Percentiles rank a stretch among this genome's conserved stretches.
phyloP scores from a whole-genome alignment of 2,329 filamentous ascomycete species.

The Fusarium temperatum region DNA sequence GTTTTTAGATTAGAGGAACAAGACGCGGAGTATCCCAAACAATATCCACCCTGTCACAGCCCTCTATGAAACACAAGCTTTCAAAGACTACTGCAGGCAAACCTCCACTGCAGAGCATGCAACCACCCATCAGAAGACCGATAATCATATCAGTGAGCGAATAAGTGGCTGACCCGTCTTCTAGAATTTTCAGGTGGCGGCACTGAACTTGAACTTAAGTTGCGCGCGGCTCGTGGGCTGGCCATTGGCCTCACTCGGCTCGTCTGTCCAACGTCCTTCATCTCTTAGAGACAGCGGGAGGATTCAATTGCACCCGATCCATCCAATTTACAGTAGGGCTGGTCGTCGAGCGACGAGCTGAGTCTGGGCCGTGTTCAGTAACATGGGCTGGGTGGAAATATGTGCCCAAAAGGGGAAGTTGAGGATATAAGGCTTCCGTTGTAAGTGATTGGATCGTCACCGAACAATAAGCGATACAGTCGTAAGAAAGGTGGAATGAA shows the following conservation, averaged over 20 bases:
- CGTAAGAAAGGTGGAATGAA: neutral
- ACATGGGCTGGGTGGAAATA: neutral
- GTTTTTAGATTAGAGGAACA: constrained; percentile 36
- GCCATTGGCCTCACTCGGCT: neutral
- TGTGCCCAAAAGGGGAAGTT: constrained; percentile 9
- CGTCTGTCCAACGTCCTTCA: constrained; percentile 22
- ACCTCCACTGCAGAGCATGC: constrained; percentile 8
- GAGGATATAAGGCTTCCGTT: neutral
- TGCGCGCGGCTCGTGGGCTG: constrained; percentile 9
- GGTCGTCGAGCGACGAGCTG: constrained; percentile 9
- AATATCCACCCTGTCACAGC: constrained; percentile 23
- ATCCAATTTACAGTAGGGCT: constrained; percentile 20
- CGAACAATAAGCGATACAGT: neutral
- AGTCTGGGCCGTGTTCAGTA: neutral
- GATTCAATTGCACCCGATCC: constrained; percentile 3
- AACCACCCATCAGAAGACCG: constrained; percentile 8
- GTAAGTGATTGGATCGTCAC: constrained; percentile 1
- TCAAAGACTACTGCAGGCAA: constrained; percentile 17
- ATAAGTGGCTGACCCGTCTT: constrained; percentile 17
- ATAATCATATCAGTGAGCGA: neutral
- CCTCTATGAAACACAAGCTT: constrained; percentile 19
- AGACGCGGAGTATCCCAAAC: constrained; percentile 27
- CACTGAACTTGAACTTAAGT: neutral
- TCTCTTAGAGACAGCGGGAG: constrained; percentile 9
- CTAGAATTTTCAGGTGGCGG: constrained; percentile 30